Evolutionary conservation across 768 basidiomycete genomes (phyloP), one percentile per base, ranked within the genome.

Genomic region (Tulasnella sp.): DNA sequence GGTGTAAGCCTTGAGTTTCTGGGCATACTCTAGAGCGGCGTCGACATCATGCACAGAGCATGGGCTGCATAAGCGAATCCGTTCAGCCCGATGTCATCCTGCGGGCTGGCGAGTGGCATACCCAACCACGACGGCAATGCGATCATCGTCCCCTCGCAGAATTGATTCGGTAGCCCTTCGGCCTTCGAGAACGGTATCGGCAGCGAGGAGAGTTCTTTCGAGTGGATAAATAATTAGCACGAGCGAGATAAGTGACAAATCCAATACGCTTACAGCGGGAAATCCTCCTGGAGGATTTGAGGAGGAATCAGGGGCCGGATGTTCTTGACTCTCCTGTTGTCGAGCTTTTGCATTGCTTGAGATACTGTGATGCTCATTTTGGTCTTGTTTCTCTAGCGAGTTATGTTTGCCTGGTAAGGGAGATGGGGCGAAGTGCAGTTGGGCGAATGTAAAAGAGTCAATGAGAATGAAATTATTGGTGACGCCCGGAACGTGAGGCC

Each of bases 21-120:
- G 85, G 35, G 95, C 96, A 78, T 98, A 97, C 77, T 92, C 92
- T 35, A 92, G 78, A 9, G 94, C 95, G 41, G 92, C 88, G 52
- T 91, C 87, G 67, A 89, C 86, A 78, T 95, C 89, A 81, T 99
- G 92, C 1, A 99, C 93, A 0, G 95, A 98, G 81, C 96, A 99
- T 4, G 96, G 96, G 2, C 95, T 90, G 65, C 8, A 52, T 22
- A 37, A 11, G 44, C 5, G 39, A 71, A 52, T 26, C 32, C 19
- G 41, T 29, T 63, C 68, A 52, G 32, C 71, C 69, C 62, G 22
- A 9, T 11, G 36, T 36, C 19, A 8, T 22, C 39, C 39, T 47
- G 26, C 14, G 3, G 17, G 7, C 42, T 32, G 65, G 63, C 32
- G n/a, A 41, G 26, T 39, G 26, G 80, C 87, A 71, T 78, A 92